Percentiles rank a stretch among this genome's conserved stretches.
phyloP scores from a whole-genome alignment of 2,329 filamentous ascomycete species.

The Colletotrichum tropicale region DNA sequence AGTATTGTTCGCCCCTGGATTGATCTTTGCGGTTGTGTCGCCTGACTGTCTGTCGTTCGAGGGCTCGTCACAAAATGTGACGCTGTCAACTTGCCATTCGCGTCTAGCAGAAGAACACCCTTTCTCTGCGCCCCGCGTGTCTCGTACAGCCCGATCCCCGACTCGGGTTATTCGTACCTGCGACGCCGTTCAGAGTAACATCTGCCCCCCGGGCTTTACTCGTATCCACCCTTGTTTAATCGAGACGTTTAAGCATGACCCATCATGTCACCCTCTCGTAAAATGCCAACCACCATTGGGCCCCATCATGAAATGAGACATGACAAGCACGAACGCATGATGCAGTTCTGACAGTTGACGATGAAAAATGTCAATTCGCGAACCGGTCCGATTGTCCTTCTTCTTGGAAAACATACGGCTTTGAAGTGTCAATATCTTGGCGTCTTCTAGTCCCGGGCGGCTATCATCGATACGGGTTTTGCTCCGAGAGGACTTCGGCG shows the following conservation, averaged over 20 bases:
- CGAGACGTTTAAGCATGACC: background rate
- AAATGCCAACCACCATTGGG: background rate
- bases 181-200: background rate
- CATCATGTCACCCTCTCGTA: background rate
- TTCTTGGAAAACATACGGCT: too few species aligned
- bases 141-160: background rate
- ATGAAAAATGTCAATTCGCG: background rate
- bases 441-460: background rate
- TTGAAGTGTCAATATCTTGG: background rate
- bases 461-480: background rate
- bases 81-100: background rate
- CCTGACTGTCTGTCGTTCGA: background rate
- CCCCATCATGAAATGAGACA: background rate
- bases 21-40: background rate
- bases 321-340: background rate
- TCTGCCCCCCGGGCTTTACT: background rate
- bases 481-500: background rate
- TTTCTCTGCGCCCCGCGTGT: background rate
- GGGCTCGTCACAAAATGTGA: background rate
- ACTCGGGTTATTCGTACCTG: background rate
- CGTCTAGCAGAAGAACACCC: background rate
- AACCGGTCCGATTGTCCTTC: background rate
- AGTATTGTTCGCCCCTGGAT: background rate
- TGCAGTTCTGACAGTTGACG: background rate
- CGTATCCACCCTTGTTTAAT: background rate